Percentiles rank a stretch among this genome's conserved stretches.
phyloP scores from a whole-genome alignment of 129 eudicot species.

The Flaveria brownii region DNA sequence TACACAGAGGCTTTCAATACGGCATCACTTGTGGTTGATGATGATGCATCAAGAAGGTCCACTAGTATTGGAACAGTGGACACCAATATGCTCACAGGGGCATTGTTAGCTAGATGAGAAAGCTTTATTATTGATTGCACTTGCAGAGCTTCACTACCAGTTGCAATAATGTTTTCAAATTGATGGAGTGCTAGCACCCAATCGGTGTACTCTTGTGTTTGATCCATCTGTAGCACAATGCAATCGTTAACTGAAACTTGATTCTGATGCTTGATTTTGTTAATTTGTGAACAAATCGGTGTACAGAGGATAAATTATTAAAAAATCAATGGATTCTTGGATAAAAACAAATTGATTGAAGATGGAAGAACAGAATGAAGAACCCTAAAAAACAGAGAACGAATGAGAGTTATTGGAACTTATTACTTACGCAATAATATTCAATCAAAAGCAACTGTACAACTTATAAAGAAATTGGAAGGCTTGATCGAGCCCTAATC shows the following conservation, averaged over 20 bases:
- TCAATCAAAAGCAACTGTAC: background rate
- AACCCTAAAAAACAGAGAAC: background rate
- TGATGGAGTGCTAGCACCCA: conserved; percentile 48
- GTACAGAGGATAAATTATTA: background rate
- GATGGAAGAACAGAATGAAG: background rate
- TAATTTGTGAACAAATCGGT: background rate
- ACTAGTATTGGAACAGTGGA: conserved; percentile 50
- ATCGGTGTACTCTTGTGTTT: conserved; percentile 27
- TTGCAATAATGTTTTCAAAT: conserved; percentile 42
- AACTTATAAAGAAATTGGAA: background rate
- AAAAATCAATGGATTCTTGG: background rate
- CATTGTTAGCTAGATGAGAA: conserved; percentile 37
- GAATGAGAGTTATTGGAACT: background rate
- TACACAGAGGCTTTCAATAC: conserved; percentile 52
- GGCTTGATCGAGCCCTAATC: too few species aligned
- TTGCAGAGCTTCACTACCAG: conserved; percentile 30
- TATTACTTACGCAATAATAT: background rate
- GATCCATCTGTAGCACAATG: conserved; percentile 17
- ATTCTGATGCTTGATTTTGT: background rate
- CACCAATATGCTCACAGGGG: conserved; percentile 48
- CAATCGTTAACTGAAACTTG: background rate
- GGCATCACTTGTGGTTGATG: conserved; percentile 3
- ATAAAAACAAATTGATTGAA: background rate
- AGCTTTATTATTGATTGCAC: conserved; percentile 46
- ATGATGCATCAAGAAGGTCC: conserved; percentile 41